Percentiles rank a stretch among this genome's conserved stretches.
Conservation (phyloP, 1,139 yeast genomes). For the Yamadazyma atmosphaerica region DNA sequence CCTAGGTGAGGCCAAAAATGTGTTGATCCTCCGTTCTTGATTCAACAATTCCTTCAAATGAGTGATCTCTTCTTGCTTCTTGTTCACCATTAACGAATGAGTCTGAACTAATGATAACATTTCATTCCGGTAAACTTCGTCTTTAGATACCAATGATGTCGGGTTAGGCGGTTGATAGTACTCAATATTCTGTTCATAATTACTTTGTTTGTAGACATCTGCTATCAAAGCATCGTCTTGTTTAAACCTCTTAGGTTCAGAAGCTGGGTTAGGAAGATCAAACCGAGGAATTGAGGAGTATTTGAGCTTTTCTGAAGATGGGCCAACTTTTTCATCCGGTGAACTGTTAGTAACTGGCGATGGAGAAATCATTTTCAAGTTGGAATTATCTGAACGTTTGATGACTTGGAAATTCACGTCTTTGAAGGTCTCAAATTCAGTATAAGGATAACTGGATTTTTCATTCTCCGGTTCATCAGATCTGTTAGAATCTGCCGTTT, state of each 20-base stretch:
- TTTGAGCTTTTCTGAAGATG: too few species aligned
- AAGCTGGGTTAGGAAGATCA: background rate
- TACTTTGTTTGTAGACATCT: background rate
- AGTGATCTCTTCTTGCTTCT: constrained; percentile 30
- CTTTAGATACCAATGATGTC: constrained; percentile 6
- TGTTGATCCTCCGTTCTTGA: constrained; percentile 24
- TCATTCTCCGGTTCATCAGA: constrained; percentile 5
- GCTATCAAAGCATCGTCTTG: background rate
- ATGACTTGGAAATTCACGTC: constrained; percentile 16
- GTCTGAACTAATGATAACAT: constrained; percentile 26
- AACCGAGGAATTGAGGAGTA: background rate
- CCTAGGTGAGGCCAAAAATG: constrained; percentile 17
- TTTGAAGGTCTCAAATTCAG: constrained; percentile 18
- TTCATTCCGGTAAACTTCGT: constrained; percentile 23
- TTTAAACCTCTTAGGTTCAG: background rate
- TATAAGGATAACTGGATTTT: constrained; percentile 9
- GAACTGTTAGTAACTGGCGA: constrained; percentile 7
- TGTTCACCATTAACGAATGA: constrained; percentile 24
- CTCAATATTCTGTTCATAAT: background rate
- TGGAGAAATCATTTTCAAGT: constrained; percentile 10
- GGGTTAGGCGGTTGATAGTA: constrained; percentile 5
- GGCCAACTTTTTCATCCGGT: too few species aligned
- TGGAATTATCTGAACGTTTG: constrained; percentile 9
- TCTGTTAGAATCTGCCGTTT: background rate
- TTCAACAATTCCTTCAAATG: constrained; percentile 25